Conservation (phyloP, 2,329 filamentous ascomycete species). For the Anthostomella pinea region DNA sequence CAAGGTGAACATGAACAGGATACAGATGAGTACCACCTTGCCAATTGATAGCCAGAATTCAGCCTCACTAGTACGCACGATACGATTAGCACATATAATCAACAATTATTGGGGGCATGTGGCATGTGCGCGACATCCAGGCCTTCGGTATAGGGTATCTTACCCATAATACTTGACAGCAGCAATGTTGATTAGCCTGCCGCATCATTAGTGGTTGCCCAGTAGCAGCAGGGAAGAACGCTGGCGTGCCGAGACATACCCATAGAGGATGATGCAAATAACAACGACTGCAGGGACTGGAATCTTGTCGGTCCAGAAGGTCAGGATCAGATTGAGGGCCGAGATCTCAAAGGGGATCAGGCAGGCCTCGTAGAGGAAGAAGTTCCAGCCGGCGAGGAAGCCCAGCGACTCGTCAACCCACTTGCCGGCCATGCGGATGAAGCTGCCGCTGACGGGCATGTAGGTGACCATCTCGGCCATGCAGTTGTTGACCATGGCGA, state of each 20-base stretch:
- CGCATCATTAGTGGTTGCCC: constrained; percentile 18
- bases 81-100: constrained; percentile 10
- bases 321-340: constrained; percentile 39
- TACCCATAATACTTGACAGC: constrained; percentile 32
- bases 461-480: constrained; percentile 63
- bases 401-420: constrained; percentile 66
- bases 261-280: constrained; percentile 31
- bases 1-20: constrained; percentile 72
- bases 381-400: constrained; percentile 50
- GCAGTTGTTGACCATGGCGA: constrained; percentile 62
- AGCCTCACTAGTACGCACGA: constrained; percentile 60
- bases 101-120: neutral
- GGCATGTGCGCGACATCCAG: no score
- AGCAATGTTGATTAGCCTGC: constrained; percentile 30
- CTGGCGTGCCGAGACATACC: no score
- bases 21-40: constrained; percentile 65
- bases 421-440: constrained; percentile 61
- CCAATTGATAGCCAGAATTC: constrained; percentile 67
- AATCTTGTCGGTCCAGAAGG: constrained; percentile 46
- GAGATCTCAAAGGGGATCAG: constrained; percentile 42
- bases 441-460: constrained; percentile 62
- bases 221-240: no score
- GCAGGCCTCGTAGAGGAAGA: constrained; percentile 41
- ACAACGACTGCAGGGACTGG: constrained; percentile 47
- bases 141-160: constrained; percentile 6